Evolutionary conservation across 305 asterid genomes (phyloP), one percentile per base, ranked within the genome.

Genomic region (Plantago coronopus): DNA sequence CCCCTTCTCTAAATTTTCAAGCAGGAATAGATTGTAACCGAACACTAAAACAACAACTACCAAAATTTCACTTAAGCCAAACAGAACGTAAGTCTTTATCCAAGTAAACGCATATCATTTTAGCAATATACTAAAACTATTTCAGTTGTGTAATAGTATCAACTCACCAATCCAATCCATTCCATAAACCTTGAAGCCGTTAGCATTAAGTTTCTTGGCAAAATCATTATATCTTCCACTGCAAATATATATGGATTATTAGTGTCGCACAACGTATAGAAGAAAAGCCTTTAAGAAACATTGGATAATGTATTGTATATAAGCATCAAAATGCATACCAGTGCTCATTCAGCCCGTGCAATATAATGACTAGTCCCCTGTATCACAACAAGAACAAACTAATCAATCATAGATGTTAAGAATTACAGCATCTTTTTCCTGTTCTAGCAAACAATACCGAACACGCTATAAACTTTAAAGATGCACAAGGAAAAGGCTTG

Each of bases 131-230:
- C 12, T 2, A 38, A 38, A 11, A 38, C 11, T 0, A 38, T 46
- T 27, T 18, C 20, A 31, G 16, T 42, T 18, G 59, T 18, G 20
- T 29, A 46, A 44, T 60, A 49, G 70, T 62, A 57, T 68, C 54
- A 44, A 75, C 87, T 78, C 69, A 88, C 98, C 98, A 66, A 84
- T 79, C 98, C 98, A 91, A 62, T 91, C 98, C 97, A 91, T 83
- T 61, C 86, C 98, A 54, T 86, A 82, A 49, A 84, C 97, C 79
- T 88, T 91, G 71, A 79, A 80, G 72, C 97, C 98, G 70, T 83
- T 81, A 37, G 81, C 84, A 69, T 84, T 91, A 64, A 91, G 83
- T 63, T 75, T 81, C 83, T 84, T 86, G 64, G 98, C 98, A 54
- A 91, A 88, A 74, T 81, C 82, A 66, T 44, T 73, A 59, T 91